Evolutionary conservation across 2,329 filamentous ascomycete species (phyloP), one percentile per base, ranked within the genome.

Genomic region (Sporothrix luriei): DNA sequence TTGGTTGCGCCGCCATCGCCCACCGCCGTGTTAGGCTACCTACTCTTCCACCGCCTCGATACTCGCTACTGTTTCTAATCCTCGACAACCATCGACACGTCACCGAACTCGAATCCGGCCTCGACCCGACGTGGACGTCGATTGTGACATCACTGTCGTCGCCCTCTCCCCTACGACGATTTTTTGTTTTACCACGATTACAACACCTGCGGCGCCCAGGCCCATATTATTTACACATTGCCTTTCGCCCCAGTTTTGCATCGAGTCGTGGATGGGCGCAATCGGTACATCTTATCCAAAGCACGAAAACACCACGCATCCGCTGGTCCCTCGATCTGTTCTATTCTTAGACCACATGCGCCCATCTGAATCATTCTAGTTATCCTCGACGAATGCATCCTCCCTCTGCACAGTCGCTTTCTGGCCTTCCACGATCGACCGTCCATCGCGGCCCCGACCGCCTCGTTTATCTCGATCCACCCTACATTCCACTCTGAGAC

Each of bases 331-430:
- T 46, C 46, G 38, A 4, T 19, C 10, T 54, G 40, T 54, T 69
- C 69, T 71, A 69, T 66, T 71, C 66, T 71, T 68, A 66, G 69
- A 71, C 54, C 33, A 61, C 29, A 59, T 33, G 59, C 33, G 38
- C 19, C 13, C 69, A 43, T 71, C 57, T 64, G 65, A 38, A 64
- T 46, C 65, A 46, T 33, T 38, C 29, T n/a, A 48, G 55, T 46
- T 40, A 33, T 33, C 38, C 40, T 19, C 57, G 51, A 46, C 69
- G 66, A 68, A 68, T 68, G 65, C 59, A 43, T 49, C 43, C 64
- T 54, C 54, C 38, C 48, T 29, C 33, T 52, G 10, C 38, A 14
- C 21, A 33, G 33, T 33, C 33, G 21, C 38, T 54, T 26, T 26
- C 57, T 51, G 9, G 21, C n/a, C 33, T 33, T 43, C 9, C 40